A percentile compares a stretch with the other conserved stretches of the same genome.
phyloP scores from a whole-genome alignment of 495 filamentous ascomycete genomes.

The Parathielavia appendiculata region DNA sequence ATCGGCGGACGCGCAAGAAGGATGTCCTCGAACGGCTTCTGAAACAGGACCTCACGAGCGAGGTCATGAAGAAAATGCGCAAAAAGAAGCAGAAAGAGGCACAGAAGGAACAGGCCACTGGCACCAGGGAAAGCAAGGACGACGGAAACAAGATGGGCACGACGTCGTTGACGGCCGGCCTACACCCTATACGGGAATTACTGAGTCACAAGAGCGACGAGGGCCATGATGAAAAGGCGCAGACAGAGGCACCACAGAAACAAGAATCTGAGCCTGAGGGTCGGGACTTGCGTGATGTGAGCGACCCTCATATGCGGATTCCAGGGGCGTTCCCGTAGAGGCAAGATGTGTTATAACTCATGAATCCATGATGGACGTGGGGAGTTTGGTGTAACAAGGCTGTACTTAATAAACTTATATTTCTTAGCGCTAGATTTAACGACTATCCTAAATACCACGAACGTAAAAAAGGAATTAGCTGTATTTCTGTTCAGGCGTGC shows the following conservation, averaged over 20 bases:
- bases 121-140: neutral
- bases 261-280: no score
- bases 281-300: neutral
- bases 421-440: no score
- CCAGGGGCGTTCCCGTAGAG: neutral
- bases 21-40: constrained; percentile 70
- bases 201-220: neutral
- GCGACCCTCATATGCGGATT: neutral
- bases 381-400: no score
- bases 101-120: constrained; percentile 11
- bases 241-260: neutral
- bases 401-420: no score
- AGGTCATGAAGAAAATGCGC: constrained; percentile 66
- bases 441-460: no score
- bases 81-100: constrained; percentile 49
- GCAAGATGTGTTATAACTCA: neutral
- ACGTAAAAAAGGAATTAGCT: no score
- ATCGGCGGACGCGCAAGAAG: constrained; percentile 70
- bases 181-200: neutral
- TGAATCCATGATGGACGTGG: no score
- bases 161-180: neutral
- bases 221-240: neutral
- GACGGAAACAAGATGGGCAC: neutral
- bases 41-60: constrained; percentile 64
- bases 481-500: no score